These are phyloP conservation scores for Eucalyptus pauciflora DNA, from an alignment of 345 rosid species.

Conservation along the genomic window DNA sequence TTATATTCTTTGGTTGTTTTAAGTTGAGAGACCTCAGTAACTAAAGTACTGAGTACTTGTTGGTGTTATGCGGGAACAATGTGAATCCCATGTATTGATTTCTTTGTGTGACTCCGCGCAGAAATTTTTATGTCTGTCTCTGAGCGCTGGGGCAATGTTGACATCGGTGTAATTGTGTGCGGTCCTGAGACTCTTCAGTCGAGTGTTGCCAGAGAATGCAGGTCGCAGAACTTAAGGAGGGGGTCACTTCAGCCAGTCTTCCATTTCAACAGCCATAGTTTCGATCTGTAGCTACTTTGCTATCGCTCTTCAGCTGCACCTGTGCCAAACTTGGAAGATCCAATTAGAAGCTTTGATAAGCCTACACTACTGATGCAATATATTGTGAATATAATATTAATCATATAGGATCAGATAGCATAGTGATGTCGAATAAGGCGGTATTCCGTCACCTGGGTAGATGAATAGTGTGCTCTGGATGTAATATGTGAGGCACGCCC, in stretches of 20 bases:
- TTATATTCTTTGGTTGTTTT: neutral
- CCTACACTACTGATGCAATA: neutral
- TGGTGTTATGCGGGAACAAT: neutral
- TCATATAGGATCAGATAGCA: neutral
- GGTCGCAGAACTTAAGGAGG: slow-evolving; percentile 43
- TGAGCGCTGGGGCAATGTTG: slow-evolving; percentile 56
- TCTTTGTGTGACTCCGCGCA: slow-evolving; percentile 6
- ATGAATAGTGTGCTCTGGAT: neutral
- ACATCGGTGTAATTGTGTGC: slow-evolving; percentile 72
- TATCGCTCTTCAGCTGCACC: neutral
- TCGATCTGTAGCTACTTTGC: slow-evolving; percentile 35
- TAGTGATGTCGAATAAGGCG: neutral
- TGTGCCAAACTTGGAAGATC: neutral
- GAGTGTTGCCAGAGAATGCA: slow-evolving; percentile 70
- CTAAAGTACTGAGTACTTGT: neutral
- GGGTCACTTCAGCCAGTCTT: slow-evolving; percentile 28
- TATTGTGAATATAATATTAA: neutral
- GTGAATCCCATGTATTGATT: neutral
- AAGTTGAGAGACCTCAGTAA: neutral
- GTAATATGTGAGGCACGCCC: neutral
- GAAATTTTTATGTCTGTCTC: slow-evolving; percentile 43
- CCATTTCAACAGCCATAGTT: slow-evolving; percentile 81
- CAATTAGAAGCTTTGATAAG: neutral
- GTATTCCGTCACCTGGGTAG: neutral
- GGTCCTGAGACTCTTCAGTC: slow-evolving; percentile 73